Evolutionary conservation across 2,329 filamentous ascomycete species (phyloP), one percentile per base, ranked within the genome.

Genomic region (Penicillium frequentans): DNA sequence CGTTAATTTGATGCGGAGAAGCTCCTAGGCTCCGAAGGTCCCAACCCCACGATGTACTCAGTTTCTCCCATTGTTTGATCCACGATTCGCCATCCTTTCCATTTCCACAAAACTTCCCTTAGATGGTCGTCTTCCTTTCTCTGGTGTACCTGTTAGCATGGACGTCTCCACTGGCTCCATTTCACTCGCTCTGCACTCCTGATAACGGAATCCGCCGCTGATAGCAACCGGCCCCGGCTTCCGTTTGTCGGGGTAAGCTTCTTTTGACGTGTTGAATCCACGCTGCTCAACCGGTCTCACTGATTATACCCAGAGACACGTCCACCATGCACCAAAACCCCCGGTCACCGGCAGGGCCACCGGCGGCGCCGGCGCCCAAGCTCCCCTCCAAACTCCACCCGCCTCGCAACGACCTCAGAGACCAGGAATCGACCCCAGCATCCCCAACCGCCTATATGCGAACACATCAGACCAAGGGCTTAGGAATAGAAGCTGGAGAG

Each of bases 241-340:
- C 55, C 51, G 33, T 57, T 52, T 46, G 52, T 54, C 56, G 58
- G 59, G 63, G 63, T 63, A 61, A 64, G 57, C 31, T 45, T 45
- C 29, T 26, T n/a, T 37, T 39, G 39, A 42, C 39, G n/a, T 24
- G 9, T 29, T 39, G 11, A 47, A 37, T 47, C 50, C 3, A 24
- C 21, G 3, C n/a, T 21, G 8, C 21, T 23, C 26, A 24, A 7
- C 13, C 23, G 26, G 49, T 35, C 43, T 21, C 50, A 45, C 49
- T 44, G 29, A 35, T 27, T 46, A 26, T 37, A 8, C 31, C 24
- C n/a, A 42, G 24, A 39, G 51, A 52, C 49, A 58, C 43, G 45
- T 53, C 26, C 47, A 68, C 10, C 67, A 97, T 97, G 93, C 92
- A 97, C 84, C 93, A 96, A 78, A 90, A 93, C 77, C 88, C 90